phyloP scores from a whole-genome alignment of 2,329 filamentous ascomycete genomes.

The Ophiocordyceps unilateralis region DNA sequence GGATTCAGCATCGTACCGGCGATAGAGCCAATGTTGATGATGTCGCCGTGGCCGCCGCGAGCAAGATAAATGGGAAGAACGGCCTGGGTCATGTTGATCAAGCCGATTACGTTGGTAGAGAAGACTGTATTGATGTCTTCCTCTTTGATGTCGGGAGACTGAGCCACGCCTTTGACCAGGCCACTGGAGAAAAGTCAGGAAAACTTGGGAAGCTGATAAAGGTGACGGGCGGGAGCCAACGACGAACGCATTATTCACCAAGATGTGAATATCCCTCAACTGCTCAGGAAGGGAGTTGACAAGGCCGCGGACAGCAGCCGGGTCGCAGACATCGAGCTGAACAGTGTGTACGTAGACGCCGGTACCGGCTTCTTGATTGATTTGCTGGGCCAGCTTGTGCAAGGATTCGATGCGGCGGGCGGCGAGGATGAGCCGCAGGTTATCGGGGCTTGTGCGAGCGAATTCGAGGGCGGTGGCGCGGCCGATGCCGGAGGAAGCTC shows the following conservation, averaged over 20 bases:
- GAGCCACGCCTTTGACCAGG: slow-evolving; percentile 73
- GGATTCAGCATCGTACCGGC: slow-evolving; percentile 33
- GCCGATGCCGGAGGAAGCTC: slow-evolving; percentile 86
- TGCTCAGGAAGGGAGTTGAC: slow-evolving; percentile 59
- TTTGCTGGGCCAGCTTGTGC: slow-evolving; percentile 58
- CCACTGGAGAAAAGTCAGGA: slow-evolving; percentile 35
- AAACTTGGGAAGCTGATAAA: no score
- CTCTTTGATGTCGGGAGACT: slow-evolving; percentile 65
- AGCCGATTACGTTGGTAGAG: slow-evolving; percentile 78
- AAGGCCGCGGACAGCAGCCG: slow-evolving; percentile 56
- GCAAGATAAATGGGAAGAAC: slow-evolving; percentile 61
- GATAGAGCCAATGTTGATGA: slow-evolving; percentile 88
- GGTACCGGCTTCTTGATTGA: slow-evolving; percentile 56
- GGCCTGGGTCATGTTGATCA: slow-evolving; percentile 94
- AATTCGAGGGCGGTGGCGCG: slow-evolving; percentile 76
- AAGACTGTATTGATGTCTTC: slow-evolving; percentile 82
- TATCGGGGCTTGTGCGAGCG: slow-evolving; percentile 62
- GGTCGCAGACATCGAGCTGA: slow-evolving; percentile 73
- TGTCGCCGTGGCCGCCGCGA: slow-evolving; percentile 69
- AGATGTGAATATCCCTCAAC: slow-evolving; percentile 68
- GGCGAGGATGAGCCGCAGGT: slow-evolving; percentile 72
- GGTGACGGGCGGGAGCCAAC: neutral
- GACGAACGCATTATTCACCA: slow-evolving; percentile 90
- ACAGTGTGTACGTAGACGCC: slow-evolving; percentile 72
- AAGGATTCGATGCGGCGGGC: slow-evolving; percentile 72